Conservation (phyloP, 345 rosid genomes). For the Adansonia digitata region DNA sequence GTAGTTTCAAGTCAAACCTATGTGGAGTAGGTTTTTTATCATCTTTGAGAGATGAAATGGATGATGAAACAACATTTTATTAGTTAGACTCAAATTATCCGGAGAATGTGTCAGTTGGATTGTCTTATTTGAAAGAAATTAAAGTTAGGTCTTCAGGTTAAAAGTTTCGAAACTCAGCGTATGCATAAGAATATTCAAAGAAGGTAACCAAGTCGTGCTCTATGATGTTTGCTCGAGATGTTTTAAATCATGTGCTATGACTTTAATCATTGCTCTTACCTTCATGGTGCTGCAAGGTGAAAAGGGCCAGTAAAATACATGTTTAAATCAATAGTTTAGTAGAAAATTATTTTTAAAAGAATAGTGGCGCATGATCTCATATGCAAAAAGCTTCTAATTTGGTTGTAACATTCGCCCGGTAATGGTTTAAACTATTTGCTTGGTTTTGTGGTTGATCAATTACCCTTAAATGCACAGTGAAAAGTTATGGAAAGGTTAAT, state of each 20-base stretch:
- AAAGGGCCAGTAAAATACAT: neutral
- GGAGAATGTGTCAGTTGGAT: neutral
- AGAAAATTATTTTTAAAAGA: neutral
- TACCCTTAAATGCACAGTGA: neutral
- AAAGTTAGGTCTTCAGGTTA: neutral
- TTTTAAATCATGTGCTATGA: neutral
- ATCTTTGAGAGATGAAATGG: neutral
- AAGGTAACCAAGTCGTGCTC: conserved; percentile 3
- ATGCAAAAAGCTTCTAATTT: neutral
- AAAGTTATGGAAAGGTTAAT: neutral
- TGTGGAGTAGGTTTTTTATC: neutral
- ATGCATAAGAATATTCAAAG: neutral
- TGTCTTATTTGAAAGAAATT: neutral
- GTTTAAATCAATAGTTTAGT: neutral
- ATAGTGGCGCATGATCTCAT: neutral
- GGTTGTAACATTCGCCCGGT: neutral
- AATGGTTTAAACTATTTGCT: neutral
- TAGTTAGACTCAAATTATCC: neutral
- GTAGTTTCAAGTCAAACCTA: neutral
- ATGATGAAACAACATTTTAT: neutral
- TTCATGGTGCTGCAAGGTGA: neutral
- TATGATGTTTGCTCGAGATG: neutral
- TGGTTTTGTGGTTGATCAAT: conserved; percentile 3
- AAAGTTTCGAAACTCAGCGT: neutral
- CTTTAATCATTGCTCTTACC: neutral